Base-by-base conservation (phyloP, 192 early-diverging fungal genomes). In the Linderina pennispora region DNA sequence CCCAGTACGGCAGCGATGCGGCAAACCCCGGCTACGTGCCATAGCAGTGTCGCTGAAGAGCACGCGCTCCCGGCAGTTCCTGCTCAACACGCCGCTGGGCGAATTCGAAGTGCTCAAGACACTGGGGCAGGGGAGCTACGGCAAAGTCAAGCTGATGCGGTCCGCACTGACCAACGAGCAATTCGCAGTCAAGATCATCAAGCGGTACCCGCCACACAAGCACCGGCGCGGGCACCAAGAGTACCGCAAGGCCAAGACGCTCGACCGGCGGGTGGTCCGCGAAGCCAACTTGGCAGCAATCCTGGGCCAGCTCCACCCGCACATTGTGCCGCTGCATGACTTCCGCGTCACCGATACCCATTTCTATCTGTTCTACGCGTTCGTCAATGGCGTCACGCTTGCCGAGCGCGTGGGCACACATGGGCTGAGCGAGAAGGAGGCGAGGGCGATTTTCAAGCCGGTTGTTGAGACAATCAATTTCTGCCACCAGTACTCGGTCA, bases 401-500 rank as follows among this genome's bases (percentile, higher is more conserved):
- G 68, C 74, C 0, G 74, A 76, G 23, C 52, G 59, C 10, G 57
- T 76, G 3, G 63, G 67, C 2, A 35, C 32, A 8, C 36, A 32
- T 14, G 74, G 74, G n/a, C 35, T 71, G 26, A 26, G 23, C 19
- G 74, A 71, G 40, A 18, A 23, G 22, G 54, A 62, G 35, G 74
- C 67, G 3, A 43, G 53, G 15, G 40, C 48, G 5, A 32, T 66
- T 9, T 71, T 76, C 19, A 55, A 60, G 38, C 38, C 49, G 9
- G 53, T 71, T 1, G 51, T 53, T n/a, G 67, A 76, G 53, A 60
- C 74, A 1, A 50, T 76, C 23, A 38, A 35, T 6, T 76, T 71
- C 26, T 76, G 74, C 50, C 88, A 92, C 61, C 63, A 62, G 40
- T 76, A 80, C 23, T 80, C 77, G n/a, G 77, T 93, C 21, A 86